Percentiles rank a stretch among this genome's conserved stretches.
Evolutionary conservation across 305 asterid species (phyloP).

Genomic region (Rubia balearica): DNA sequence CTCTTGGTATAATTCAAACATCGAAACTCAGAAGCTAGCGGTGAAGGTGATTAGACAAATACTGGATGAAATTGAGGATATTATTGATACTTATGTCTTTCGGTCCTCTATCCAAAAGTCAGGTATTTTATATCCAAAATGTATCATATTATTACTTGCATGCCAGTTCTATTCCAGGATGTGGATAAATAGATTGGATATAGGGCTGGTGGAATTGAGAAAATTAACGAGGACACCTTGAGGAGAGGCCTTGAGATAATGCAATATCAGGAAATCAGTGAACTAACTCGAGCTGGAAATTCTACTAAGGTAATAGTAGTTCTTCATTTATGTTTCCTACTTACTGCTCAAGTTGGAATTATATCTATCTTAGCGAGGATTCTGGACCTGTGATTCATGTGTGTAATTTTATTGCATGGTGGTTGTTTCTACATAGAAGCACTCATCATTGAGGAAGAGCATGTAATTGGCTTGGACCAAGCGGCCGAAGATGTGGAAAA

Average conservation of each 20-base stretch:
- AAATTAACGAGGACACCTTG: background rate
- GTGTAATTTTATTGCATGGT: too few relatives aligned
- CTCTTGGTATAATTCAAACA: background rate
- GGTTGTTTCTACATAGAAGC: constrained; percentile 20
- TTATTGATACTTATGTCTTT: constrained; percentile 20
- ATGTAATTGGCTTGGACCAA: constrained; percentile 51
- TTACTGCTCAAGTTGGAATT: too few relatives aligned
- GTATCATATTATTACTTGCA: constrained; percentile 1
- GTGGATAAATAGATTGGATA: background rate
- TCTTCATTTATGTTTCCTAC: background rate
- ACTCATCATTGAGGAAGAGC: constrained; percentile 45
- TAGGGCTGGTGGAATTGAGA: background rate
- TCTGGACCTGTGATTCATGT: too few relatives aligned
- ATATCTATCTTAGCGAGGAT: too few relatives aligned
- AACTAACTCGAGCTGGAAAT: background rate
- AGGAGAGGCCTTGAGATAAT: background rate
- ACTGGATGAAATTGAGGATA: constrained; percentile 35
- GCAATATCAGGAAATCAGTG: background rate
- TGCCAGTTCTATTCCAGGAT: background rate
- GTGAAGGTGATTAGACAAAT: constrained; percentile 22
- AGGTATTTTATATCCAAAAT: constrained; percentile 18
- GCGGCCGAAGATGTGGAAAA: constrained; percentile 33
- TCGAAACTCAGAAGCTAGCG: constrained; percentile 10
- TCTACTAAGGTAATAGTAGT: background rate
- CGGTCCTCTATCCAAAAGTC: constrained; percentile 20